Conservation (phyloP, 1,139 yeast species). For the Taiozyma sp. region DNA sequence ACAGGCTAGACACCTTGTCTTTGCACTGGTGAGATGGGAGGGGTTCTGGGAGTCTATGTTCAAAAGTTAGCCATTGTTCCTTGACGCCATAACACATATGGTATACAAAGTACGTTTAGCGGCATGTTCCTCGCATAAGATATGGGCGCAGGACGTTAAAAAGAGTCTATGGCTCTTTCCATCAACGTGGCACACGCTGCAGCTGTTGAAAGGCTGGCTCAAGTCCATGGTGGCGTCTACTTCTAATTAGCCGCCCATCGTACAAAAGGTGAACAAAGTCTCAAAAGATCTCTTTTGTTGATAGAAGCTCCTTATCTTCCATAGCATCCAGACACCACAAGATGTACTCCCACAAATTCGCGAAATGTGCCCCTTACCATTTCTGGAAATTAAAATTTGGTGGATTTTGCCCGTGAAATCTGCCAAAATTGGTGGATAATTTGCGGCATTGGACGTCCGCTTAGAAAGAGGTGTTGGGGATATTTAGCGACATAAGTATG, state of each 20-base stretch:
- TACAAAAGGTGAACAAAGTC: not conserved
- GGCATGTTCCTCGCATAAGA: constrained; percentile 25
- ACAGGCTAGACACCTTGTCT: constrained; percentile 16
- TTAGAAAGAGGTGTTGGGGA: not conserved
- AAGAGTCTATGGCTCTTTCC: constrained; percentile 9
- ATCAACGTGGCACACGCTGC: constrained; percentile 23
- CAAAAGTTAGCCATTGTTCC: not conserved
- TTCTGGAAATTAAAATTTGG: too few relatives aligned
- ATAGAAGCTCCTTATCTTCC: not conserved
- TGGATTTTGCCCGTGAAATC: not conserved
- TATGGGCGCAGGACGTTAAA: constrained; percentile 29
- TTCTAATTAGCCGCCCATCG: not conserved
- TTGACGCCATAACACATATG: not conserved
- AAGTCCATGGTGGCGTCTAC: constrained; percentile 14
- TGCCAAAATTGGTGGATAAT: not conserved
- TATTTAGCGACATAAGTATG: too few relatives aligned
- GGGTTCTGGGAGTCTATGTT: constrained; percentile 2
- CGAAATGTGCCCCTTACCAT: not conserved
- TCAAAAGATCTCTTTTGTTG: not conserved
- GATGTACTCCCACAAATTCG: not conserved
- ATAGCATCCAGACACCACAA: not conserved
- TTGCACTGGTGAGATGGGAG: constrained; percentile 5
- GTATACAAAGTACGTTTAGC: constrained; percentile 8
- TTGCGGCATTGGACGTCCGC: not conserved
- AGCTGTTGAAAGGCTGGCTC: constrained; percentile 23